Evolutionary conservation across 345 rosid genomes (phyloP).

Genomic region (Salix dunnii): DNA sequence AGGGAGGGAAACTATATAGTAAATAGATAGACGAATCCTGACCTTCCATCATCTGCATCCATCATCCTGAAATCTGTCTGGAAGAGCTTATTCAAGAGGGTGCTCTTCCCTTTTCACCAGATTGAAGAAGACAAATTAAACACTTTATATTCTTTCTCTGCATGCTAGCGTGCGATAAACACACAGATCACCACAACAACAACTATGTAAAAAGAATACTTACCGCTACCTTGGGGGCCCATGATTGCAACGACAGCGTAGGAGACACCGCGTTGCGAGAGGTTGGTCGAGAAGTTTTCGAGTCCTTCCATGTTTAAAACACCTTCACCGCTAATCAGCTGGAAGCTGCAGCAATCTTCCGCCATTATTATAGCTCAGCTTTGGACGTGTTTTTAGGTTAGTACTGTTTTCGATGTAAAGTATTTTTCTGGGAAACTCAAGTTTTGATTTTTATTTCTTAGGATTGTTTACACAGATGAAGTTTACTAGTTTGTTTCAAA

Average conservation of each 20-base stretch:
- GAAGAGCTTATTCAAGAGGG: conserved; percentile 72
- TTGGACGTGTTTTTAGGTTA: too few relatives aligned
- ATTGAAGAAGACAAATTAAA: too few relatives aligned
- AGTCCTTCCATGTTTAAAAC: conserved; percentile 52
- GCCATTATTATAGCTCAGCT: neutral
- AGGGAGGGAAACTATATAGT: neutral
- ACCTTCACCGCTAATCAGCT: conserved; percentile 59
- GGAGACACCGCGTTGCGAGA: conserved; percentile 63
- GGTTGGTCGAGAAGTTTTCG: conserved; percentile 51
- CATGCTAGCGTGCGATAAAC: too few relatives aligned
- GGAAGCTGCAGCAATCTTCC: conserved; percentile 45
- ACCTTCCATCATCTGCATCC: conserved; percentile 79
- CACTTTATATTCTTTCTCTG: neutral
- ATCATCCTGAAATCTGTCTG: conserved; percentile 66
- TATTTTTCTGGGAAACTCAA: too few relatives aligned
- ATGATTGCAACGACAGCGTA: conserved; percentile 80
- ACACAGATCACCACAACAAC: too few relatives aligned
- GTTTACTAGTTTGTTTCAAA: too few relatives aligned
- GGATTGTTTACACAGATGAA: too few relatives aligned
- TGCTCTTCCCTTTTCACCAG: conserved; percentile 57
- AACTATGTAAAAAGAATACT: too few relatives aligned
- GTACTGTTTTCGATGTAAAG: too few relatives aligned
- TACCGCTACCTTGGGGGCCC: conserved; percentile 91
- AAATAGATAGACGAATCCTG: neutral
- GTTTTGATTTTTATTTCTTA: too few relatives aligned